Conservation (phyloP, 2,329 filamentous ascomycete species). For the Ascochyta pisi region DNA sequence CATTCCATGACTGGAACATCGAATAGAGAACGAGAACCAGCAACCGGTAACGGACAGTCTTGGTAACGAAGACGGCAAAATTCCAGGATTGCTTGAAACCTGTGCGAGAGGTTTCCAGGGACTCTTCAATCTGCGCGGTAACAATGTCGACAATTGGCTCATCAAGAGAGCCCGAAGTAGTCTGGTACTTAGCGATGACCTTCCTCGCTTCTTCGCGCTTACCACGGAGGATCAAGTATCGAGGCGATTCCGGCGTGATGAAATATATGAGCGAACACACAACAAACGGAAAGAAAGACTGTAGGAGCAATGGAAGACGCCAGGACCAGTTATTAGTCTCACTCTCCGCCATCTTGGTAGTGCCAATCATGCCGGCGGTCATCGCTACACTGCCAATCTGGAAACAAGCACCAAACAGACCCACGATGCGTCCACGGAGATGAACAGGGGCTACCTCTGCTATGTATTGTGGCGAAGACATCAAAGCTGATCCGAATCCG, state of each 20-base stretch:
- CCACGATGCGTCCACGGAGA: slow-evolving; percentile 54
- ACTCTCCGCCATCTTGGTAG: slow-evolving; percentile 43
- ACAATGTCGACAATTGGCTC: slow-evolving; percentile 54
- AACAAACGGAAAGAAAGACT: slow-evolving; percentile 56
- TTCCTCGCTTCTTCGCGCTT: slow-evolving; percentile 25
- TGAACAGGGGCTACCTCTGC: slow-evolving; percentile 44
- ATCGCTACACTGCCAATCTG: slow-evolving; percentile 55
- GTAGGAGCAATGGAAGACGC: slow-evolving; percentile 51
- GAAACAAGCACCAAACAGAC: slow-evolving; percentile 57
- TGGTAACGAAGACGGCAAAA: slow-evolving; percentile 57
- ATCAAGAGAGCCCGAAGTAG: slow-evolving; percentile 49
- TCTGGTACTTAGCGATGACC: slow-evolving; percentile 49
- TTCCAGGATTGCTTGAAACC: slow-evolving; percentile 54
- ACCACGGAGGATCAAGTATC: slow-evolving; percentile 47
- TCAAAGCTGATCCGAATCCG: slow-evolving; percentile 47
- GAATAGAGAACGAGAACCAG: slow-evolving; percentile 56
- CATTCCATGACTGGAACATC: slow-evolving; percentile 57
- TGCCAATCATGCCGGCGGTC: slow-evolving; percentile 54
- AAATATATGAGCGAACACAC: slow-evolving; percentile 46
- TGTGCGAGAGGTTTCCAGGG: slow-evolving; percentile 49
- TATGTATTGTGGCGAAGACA: slow-evolving; percentile 51
- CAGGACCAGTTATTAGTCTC: slow-evolving; percentile 25
- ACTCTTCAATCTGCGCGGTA: slow-evolving; percentile 55
- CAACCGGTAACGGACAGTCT: slow-evolving; percentile 53
- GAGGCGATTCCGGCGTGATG: slow-evolving; percentile 45